Evolutionary conservation across 2,329 filamentous ascomycete genomes (phyloP), one percentile per base, ranked within the genome.

Genomic region (Alternaria brassicae): DNA sequence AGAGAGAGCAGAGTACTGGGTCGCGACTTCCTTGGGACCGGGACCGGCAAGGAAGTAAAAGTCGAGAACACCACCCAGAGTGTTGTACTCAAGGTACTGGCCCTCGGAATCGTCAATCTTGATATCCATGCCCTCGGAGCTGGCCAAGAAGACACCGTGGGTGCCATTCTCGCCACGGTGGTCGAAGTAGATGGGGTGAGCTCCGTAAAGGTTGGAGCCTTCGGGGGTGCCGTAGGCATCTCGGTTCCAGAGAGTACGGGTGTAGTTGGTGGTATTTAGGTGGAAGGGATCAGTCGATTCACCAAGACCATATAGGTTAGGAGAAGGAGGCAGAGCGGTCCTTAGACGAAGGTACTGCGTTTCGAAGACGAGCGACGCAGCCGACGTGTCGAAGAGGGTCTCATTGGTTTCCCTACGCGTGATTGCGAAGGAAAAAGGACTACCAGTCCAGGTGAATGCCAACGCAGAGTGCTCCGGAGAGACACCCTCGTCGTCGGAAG

Each of bases 41-140:
- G 81, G 81, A 8, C 83, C 83, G 19, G 81, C 76, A 15, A 85
- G 60, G 70, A 84, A 84, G 70, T 84, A 84, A n/a, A 85, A 73
- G 75, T 93, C 91, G 3, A 94, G 72, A n/a, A 93, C 84, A n/a
- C 91, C 91, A 12, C 91, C 91, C 0, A 93, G 81, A 1, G 87
- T 86, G 72, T 93, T 92, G 79, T 93, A 94, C 75, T 93, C 90
- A 6, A 95, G 84, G 59, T 88, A 91, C 71, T 93, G 88, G 6
- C 85, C 83, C 17, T 83, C 80, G 1, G 85, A 85, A 62, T 87
- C 85, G 72, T 92, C 85, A 74, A 93, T 88, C 67, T 89, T 89
- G 73, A 93, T 83, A 60, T 93, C 90, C 88, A 93, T 93, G 32
- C 76, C 75, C 39, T 68, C 65, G 2, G 71, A 72, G 57, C 66